Percentiles rank a stretch among this genome's conserved stretches.
phyloP scores from a whole-genome alignment of 2,329 filamentous ascomycete species.

The Fusarium irregulare region DNA sequence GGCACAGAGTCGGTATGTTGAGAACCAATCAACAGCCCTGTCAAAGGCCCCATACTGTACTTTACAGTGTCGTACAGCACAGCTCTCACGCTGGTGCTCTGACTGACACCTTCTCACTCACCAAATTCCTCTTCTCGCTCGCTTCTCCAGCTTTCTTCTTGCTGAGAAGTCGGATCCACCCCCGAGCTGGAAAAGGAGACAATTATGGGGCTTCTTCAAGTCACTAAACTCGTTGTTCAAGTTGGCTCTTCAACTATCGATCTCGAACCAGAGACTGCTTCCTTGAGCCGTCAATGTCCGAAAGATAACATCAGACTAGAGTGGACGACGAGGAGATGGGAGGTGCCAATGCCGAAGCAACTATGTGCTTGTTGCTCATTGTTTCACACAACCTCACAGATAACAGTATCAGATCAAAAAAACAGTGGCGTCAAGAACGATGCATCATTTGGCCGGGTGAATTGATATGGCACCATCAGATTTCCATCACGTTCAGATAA shows the following conservation, averaged over 20 bases:
- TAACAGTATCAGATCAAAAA: constrained; percentile 22
- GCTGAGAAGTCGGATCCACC: constrained; percentile 17
- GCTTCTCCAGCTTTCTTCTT: constrained; percentile 24
- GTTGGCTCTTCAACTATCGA: background rate
- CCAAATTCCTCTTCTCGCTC: constrained; percentile 1
- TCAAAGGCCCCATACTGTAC: background rate
- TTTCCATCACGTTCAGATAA: constrained; percentile 1
- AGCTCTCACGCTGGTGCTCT: constrained; percentile 6
- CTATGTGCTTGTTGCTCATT: constrained; percentile 18
- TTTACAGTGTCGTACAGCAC: constrained; percentile 10
- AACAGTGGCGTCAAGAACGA: constrained; percentile 27
- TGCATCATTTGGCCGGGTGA: constrained; percentile 17
- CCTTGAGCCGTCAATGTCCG: constrained; percentile 24
- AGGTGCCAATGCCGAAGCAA: constrained; percentile 14
- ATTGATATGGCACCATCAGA: constrained; percentile 31
- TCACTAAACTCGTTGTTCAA: constrained; percentile 9
- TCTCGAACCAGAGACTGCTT: constrained; percentile 20
- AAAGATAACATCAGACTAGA: background rate
- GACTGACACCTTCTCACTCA: background rate
- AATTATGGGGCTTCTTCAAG: constrained; percentile 8
- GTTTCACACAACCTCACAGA: constrained; percentile 13
- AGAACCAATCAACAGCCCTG: constrained; percentile 32
- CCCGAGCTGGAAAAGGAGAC: constrained; percentile 24
- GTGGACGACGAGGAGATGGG: constrained; percentile 1
- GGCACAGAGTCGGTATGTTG: constrained; percentile 29